Base-by-base conservation (phyloP, 164 flowering plant genomes). In the Stephania japonica region DNA sequence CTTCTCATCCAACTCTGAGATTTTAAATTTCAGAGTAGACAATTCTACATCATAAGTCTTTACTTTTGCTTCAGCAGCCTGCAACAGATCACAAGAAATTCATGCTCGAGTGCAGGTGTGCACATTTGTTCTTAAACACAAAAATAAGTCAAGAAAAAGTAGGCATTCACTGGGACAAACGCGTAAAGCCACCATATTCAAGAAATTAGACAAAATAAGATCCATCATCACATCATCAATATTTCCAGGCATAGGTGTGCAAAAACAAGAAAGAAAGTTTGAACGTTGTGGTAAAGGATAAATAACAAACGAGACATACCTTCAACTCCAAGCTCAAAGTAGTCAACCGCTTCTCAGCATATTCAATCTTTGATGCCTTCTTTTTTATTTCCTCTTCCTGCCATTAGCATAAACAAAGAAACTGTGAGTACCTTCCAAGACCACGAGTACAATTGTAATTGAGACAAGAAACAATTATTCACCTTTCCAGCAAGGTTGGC, bases 301-400 rank as follows among this genome's bases (percentile, higher is more conserved):
- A 32, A 32, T 32, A 32, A 32, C 2, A 32, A 32, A 32, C 44
- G 63, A 73, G 75, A 5, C 81, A 76, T 73, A 92, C 99, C 91
- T 88, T 89, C 79, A 93, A 74, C 79, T 94, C 97, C 43, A 85
- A 76, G 75, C 76, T 89, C 75, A 93, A 73, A 77, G 91, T 90
- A 27, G 90, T 87, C 80, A 92, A 44, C n/a, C 87, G 86, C 84
- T 92, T 92, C 82, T 93, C 98, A 72, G 94, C 86, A 69, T 84
- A 42, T 78, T 96, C 97, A 71, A 92, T 76, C 83, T 87, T 96
- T 27, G 84, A 78, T 26, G 76, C 76, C 78, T 90, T 90, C 5
- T 91, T 91, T 81, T 81, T 90, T 18, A 96, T 72, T 86, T 89
- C 98, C 14, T 86, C 88, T 44, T 93, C 98, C 99, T 96, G 88